Conservation (phyloP, 169 alveolate genomes). For the Eimeria brunetti region DNA sequence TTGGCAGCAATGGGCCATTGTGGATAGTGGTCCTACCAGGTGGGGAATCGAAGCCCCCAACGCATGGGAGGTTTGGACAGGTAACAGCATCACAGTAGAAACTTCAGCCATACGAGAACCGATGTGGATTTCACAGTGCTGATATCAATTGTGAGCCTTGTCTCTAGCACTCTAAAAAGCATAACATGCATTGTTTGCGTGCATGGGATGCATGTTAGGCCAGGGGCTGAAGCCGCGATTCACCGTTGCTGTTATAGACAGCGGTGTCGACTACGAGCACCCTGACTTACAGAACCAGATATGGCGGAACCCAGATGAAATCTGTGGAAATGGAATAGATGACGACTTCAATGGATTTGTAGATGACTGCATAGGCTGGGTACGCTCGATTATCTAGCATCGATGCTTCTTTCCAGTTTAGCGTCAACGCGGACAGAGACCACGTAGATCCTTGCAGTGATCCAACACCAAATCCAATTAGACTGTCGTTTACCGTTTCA, state of each 20-base stretch:
- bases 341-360: slow-evolving; percentile 87
- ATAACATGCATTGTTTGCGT: neutral
- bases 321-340: slow-evolving; percentile 82
- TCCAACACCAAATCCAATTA: neutral
- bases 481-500: neutral
- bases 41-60: slow-evolving; percentile 82
- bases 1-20: slow-evolving; percentile 82
- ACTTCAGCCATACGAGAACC: neutral
- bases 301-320: slow-evolving; percentile 86
- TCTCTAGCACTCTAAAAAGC: neutral
- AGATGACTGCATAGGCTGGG: slow-evolving; percentile 89
- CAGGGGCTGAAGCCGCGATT: slow-evolving; percentile 67
- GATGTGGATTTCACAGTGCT: neutral
- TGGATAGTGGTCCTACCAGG: slow-evolving; percentile 72
- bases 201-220: slow-evolving; percentile 9
- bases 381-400: slow-evolving; percentile 39
- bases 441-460: neutral
- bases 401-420: neutral
- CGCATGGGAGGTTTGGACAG: slow-evolving; percentile 83
- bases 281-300: slow-evolving; percentile 85
- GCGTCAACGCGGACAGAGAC: neutral
- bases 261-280: slow-evolving; percentile 87
- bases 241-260: slow-evolving; percentile 86
- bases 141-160: neutral
- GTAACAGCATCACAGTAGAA: slow-evolving; percentile 18